A percentile compares a stretch with the other conserved stretches of the same genome.
These are phyloP conservation scores for Penicillium expansum DNA, from an alignment of 2,329 filamentous ascomycete genomes.

Conservation along the genomic window DNA sequence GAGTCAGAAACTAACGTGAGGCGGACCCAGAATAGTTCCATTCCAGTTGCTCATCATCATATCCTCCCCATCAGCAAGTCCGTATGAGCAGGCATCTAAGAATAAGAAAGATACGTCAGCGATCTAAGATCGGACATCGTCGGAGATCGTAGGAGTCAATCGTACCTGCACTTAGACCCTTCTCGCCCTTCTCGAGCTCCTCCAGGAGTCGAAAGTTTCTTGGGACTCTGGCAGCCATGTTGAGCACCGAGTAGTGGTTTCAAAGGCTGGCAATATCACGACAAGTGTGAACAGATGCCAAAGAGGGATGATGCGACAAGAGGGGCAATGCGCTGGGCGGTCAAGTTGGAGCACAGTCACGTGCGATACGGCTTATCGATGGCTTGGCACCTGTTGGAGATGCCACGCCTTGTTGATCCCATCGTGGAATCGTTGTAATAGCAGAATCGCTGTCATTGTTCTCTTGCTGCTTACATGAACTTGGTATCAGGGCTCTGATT, in stretches of 20 bases:
- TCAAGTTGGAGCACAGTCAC: slow-evolving; percentile 14
- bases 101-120: slow-evolving; percentile 25
- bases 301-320: slow-evolving; percentile 9
- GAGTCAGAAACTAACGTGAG: slow-evolving; percentile 66
- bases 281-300: not conserved
- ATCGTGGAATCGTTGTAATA: slow-evolving; percentile 11
- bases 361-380: slow-evolving; percentile 26
- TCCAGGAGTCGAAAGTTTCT: slow-evolving; percentile 95
- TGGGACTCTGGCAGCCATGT: slow-evolving; percentile 73
- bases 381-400: slow-evolving; percentile 23
- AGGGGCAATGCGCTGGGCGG: slow-evolving; percentile 21
- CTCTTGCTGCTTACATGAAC: not conserved
- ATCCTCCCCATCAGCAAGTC: slow-evolving; percentile 89
- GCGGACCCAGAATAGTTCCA: slow-evolving; percentile 92
- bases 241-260: slow-evolving; percentile 6
- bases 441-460: not conserved
- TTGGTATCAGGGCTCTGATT: not conserved
- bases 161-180: slow-evolving; percentile 80
- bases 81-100: slow-evolving; percentile 92
- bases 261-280: not conserved
- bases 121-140: slow-evolving; percentile 7
- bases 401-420: slow-evolving; percentile 25
- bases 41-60: slow-evolving; percentile 98
- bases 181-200: slow-evolving; percentile 98
- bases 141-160: slow-evolving; percentile 8